These are phyloP conservation scores for Wickerhamomyces sp. DNA, from an alignment of 1,139 yeast genomes.

Conservation along the genomic window DNA sequence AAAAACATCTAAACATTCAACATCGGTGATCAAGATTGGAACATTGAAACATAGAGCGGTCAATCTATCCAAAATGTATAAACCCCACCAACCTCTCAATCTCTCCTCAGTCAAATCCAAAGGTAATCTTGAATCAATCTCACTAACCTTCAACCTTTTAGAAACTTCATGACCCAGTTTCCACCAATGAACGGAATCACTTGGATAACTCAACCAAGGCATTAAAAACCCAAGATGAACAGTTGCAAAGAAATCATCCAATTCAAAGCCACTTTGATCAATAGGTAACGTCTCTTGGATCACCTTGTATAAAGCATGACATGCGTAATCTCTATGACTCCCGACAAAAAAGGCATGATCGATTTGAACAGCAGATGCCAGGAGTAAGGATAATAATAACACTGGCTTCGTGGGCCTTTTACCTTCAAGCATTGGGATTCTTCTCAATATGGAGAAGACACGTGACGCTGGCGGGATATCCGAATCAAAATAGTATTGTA, in stretches of 20 bases:
- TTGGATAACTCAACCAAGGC: slow-evolving; percentile 35
- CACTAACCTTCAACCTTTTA: slow-evolving; percentile 23
- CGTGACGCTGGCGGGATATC: slow-evolving; percentile 17
- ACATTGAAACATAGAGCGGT: slow-evolving; percentile 34
- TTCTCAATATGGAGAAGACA: slow-evolving; percentile 27
- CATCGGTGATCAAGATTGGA: slow-evolving; percentile 29
- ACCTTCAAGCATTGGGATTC: slow-evolving; percentile 23
- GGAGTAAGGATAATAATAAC: slow-evolving; percentile 29
- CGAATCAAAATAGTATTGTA: slow-evolving; percentile 31
- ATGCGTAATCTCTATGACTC: slow-evolving; percentile 17
- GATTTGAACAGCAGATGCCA: slow-evolving; percentile 32
- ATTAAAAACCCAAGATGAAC: slow-evolving; percentile 34
- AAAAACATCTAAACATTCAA: slow-evolving; percentile 28
- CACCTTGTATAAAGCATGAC: slow-evolving; percentile 12
- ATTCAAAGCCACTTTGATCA: slow-evolving; percentile 17
- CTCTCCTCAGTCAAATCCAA: slow-evolving; percentile 34
- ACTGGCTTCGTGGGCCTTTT: slow-evolving; percentile 28
- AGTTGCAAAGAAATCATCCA: slow-evolving; percentile 35
- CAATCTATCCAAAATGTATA: slow-evolving; percentile 36
- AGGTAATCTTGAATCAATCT: slow-evolving; percentile 12
- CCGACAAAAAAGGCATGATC: slow-evolving; percentile 33
- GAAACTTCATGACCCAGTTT: slow-evolving; percentile 32
- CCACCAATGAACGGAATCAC: slow-evolving; percentile 37
- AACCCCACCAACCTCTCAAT: slow-evolving; percentile 39
- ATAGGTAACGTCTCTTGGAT: slow-evolving; percentile 15